Percentiles rank a stretch among this genome's conserved stretches.
These are phyloP conservation scores for Rhodotorula babjevae DNA, from an alignment of 768 basidiomycete species.

Conservation along the genomic window DNA sequence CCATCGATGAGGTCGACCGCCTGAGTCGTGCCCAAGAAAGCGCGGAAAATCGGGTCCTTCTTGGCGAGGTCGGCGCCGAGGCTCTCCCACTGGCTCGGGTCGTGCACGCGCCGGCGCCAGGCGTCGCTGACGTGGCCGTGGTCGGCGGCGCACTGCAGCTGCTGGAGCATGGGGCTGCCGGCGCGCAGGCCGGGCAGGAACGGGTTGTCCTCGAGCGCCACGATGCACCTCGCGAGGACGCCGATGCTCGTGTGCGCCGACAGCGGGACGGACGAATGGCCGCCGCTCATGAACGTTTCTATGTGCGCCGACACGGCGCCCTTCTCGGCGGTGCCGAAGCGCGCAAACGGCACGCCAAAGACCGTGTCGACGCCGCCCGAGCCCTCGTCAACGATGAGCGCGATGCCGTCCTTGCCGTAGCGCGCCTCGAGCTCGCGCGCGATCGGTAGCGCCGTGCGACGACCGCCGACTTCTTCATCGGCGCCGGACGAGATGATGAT, in stretches of 20 bases:
- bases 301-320: conserved; percentile 63
- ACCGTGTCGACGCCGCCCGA: conserved; percentile 52
- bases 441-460: conserved; percentile 49
- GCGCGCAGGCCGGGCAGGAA: conserved; percentile 45
- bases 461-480: conserved; percentile 61
- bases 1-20: conserved; percentile 61
- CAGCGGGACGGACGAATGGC: conserved; percentile 81
- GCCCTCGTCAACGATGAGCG: conserved; percentile 83
- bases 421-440: conserved; percentile 53
- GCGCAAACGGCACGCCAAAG: conserved; percentile 44
- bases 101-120: conserved; percentile 48
- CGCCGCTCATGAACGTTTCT: conserved; percentile 65
- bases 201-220: conserved; percentile 65
- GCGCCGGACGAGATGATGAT: conserved; percentile 54
- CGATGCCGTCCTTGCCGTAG: conserved; percentile 68
- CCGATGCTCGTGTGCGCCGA: conserved; percentile 69
- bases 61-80: conserved; percentile 52
- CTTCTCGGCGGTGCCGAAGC: conserved; percentile 49
- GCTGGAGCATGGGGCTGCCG: conserved; percentile 44
- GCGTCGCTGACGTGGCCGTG: conserved; percentile 59
- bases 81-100: conserved; percentile 44
- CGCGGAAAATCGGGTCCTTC: conserved; percentile 46
- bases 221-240: conserved; percentile 66
- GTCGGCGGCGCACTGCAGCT: conserved; percentile 62
- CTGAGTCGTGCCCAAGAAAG: conserved; percentile 60